A percentile compares a stretch with the other conserved stretches of the same genome.
Conservation (phyloP, 805 yeast genomes). For the Cyberlindnera xylosilytica region DNA sequence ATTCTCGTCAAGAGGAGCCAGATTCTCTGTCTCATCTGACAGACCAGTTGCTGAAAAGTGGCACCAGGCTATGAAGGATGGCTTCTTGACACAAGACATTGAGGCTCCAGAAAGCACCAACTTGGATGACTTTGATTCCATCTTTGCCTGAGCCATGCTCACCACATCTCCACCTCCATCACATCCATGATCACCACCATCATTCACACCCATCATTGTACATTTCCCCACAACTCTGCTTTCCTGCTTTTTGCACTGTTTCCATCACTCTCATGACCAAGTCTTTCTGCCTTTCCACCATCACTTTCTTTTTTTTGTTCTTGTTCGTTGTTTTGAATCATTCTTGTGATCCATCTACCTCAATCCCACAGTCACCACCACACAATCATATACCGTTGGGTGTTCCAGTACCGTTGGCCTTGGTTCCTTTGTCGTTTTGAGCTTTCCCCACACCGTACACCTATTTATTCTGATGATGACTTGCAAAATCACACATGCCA, state of each 20-base stretch:
- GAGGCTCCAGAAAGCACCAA: slow-evolving; percentile 77
- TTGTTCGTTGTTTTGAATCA: not conserved
- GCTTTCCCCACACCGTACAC: not conserved
- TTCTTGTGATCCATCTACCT: no score
- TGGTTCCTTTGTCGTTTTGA: not conserved
- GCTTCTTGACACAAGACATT: slow-evolving; percentile 75
- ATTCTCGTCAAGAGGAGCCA: slow-evolving; percentile 10
- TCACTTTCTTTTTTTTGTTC: not conserved
- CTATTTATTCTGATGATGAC: no score
- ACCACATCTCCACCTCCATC: not conserved
- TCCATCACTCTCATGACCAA: slow-evolving; percentile 3
- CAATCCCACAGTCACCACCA: not conserved
- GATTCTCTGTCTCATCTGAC: slow-evolving; percentile 22
- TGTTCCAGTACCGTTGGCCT: slow-evolving; percentile 1
- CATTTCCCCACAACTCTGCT: slow-evolving; percentile 1
- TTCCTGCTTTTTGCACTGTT: slow-evolving; percentile 3
- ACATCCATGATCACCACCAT: no score
- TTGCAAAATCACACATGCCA: no score
- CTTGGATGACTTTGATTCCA: slow-evolving; percentile 60
- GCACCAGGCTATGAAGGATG: slow-evolving; percentile 71
- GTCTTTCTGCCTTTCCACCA: no score
- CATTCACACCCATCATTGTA: slow-evolving; percentile 7
- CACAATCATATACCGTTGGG: slow-evolving; percentile 7
- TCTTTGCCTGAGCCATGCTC: slow-evolving; percentile 31
- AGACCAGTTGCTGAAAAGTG: slow-evolving; percentile 52